These are phyloP conservation scores for Hemileccinum rubropunctum DNA, from an alignment of 768 basidiomycete genomes.

Conservation along the genomic window DNA sequence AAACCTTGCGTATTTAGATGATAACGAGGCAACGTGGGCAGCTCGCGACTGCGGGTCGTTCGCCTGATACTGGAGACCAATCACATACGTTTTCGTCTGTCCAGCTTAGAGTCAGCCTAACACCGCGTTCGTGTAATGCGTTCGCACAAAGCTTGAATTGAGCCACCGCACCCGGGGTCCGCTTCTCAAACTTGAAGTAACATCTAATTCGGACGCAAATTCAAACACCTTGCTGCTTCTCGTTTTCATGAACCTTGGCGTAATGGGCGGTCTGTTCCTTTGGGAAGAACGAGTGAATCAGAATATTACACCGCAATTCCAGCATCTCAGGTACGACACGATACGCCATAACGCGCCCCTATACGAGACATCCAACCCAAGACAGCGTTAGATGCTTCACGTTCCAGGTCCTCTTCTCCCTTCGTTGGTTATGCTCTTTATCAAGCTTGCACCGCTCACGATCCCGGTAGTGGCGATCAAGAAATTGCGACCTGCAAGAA, in stretches of 20 bases:
- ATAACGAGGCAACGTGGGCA: constrained; percentile 5
- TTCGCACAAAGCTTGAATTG: constrained; percentile 1
- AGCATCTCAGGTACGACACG: constrained; percentile 13
- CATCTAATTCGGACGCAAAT: background rate
- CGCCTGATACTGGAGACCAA: constrained; percentile 1
- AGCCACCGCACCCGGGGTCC: constrained; percentile 14
- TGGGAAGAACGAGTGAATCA: constrained; percentile 7
- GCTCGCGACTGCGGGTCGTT: background rate
- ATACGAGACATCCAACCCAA: constrained; percentile 7
- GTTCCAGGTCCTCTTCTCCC: constrained; percentile 25
- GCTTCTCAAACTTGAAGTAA: constrained; percentile 3
- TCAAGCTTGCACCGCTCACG: constrained; percentile 70
- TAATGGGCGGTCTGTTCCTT: too few species aligned
- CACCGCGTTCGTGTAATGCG: background rate
- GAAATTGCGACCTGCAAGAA: constrained; percentile 70
- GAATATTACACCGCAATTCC: constrained; percentile 12
- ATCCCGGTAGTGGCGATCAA: constrained; percentile 92
- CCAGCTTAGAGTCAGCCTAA: constrained; percentile 4
- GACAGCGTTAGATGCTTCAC: constrained; percentile 39
- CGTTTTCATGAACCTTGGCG: too few species aligned
- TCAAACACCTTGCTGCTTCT: background rate
- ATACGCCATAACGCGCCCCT: constrained; percentile 2
- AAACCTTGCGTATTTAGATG: constrained; percentile 1
- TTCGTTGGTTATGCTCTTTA: constrained; percentile 62
- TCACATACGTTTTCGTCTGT: constrained; percentile 6